Evolutionary conservation across 1,284 basidiomycete species (phyloP), one percentile per base, ranked within the genome.

Genomic region (Chalciporus sp.): DNA sequence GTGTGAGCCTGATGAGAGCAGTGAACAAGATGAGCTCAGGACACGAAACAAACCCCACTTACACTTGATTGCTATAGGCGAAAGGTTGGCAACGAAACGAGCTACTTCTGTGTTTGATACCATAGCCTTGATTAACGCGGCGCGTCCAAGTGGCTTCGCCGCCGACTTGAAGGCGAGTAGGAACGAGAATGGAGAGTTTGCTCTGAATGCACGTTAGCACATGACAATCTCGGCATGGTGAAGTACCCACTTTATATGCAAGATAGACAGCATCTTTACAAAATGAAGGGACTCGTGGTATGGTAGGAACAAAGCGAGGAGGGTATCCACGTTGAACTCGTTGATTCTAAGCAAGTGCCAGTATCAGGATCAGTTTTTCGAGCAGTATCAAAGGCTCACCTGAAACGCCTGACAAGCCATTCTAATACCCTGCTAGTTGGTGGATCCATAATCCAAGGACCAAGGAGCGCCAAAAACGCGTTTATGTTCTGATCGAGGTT

Each of bases 281-380:
- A 99, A 99, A 68, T 98, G 95, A 0, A 91, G 88, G 2, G 96
- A 94, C 61, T 95, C 92, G 66, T 98, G 94, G 69, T 96, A 98
- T 0, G 97, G 97, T 27, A 98, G 73, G 72, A 98, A 98, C 17
- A 94, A 77, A 12, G 86, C 76, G 7, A 99, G 78, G 19, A 95
- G 65, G n/a, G 82, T 79, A 45, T 89, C 79, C 40, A 95, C 81
- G 65, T 98, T 97, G 77, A 98, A 95, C 68, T 98, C 95, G 69
- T 98, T 84, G 37, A 98, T 85, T 66, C 95, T 96, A 65, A 26
- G 6, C 20, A 31, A 27, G 41, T 4, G 27, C 48, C 44, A 31
- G 48, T 41, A 41, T 31, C 3, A 27, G 35, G n/a, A 4, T 3
- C 33, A 23, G n/a, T 23, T 23, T 23, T 23, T 23, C 12, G 49